Evolutionary conservation across 352 stramenopile species (phyloP).

Genomic region (Phytophthora sp.): DNA sequence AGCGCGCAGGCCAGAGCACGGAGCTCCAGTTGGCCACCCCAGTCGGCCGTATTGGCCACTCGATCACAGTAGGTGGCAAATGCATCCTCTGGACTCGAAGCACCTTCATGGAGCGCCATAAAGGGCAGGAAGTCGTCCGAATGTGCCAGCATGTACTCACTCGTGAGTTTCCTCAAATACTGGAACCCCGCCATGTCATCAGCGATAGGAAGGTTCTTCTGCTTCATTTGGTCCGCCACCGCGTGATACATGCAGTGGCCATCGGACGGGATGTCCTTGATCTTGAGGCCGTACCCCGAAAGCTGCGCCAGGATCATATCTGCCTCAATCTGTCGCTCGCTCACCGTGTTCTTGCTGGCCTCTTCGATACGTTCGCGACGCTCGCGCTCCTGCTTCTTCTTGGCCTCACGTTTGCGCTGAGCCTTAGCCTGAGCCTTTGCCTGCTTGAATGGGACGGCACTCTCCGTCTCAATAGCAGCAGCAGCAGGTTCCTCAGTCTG

Average conservation of each 20-base stretch:
- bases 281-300: constrained; percentile 51
- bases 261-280: constrained; percentile 96
- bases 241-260: constrained; percentile 98
- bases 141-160: constrained; percentile 83
- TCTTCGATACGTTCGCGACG: constrained; percentile 78
- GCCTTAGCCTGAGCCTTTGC: constrained; percentile 80
- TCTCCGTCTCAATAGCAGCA: neutral
- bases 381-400: constrained; percentile 79
- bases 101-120: constrained; percentile 72
- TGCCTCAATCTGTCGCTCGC: constrained; percentile 79
- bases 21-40: constrained; percentile 97
- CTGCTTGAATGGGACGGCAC: constrained; percentile 27
- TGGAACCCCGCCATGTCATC: constrained; percentile 57
- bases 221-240: constrained; percentile 91
- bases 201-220: constrained; percentile 38
- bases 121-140: constrained; percentile 94
- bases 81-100: constrained; percentile 10
- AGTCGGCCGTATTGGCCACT: constrained; percentile 93
- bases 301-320: constrained; percentile 78
- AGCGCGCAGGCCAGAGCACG: constrained; percentile 91
- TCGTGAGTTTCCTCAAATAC: constrained; percentile 71
- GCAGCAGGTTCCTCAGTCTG: neutral
- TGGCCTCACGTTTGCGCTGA: constrained; percentile 75
- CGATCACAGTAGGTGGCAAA: constrained; percentile 94
- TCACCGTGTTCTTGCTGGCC: constrained; percentile 81